Evolutionary conservation across 768 basidiomycete species (phyloP), one percentile per base, ranked within the genome.

Genomic region (Termitomyces sp.): DNA sequence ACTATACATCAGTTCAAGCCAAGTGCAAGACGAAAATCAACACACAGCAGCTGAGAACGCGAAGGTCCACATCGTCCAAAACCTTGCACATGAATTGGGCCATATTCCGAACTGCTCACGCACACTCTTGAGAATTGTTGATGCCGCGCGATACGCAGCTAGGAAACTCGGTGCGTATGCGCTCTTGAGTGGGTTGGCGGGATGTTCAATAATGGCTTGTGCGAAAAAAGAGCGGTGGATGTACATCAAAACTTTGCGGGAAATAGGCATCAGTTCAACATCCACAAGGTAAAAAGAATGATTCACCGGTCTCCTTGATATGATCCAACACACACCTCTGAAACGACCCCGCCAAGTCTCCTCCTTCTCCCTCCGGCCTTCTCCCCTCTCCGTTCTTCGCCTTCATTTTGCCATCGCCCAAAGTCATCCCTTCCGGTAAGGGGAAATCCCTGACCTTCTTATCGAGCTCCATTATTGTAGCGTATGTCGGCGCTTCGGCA

Each of bases 181-280:
- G 62, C 85, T 87, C 68, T 84, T 83, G 44, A 89, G 75, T 0
- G 88, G 87, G 68, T 89, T 86, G 30, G 71, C 69, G 0, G 88
- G 87, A 40, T 84, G 78, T 58, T 89, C 86, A 28, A 86, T 82
- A 63, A 89, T 82, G 3, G 87, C 87, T 65, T 85, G 84, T 0
- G 87, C 87, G 60, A 89, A 88, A 75, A 86, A 89, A 58, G 79
- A 79, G 28, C 86, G 79, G 64, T 87, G 86, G 35, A 88, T 80
- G 67, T 84, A 84, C 67, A 87, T 74, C 18, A 87, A 73, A 23
- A 84, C 85, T 86, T 30, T 12, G 41, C n/a, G 10, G n/a, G 8
- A 10, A 47, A 40, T 10, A 36, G 36, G 8, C 32, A 50, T 36
- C 26, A 18, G 12, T 33, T 33, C 14, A 14, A 16, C 7, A n/a